Evolutionary conservation across 2,329 filamentous ascomycete genomes (phyloP).

Genomic region (Exophiala calicioides): DNA sequence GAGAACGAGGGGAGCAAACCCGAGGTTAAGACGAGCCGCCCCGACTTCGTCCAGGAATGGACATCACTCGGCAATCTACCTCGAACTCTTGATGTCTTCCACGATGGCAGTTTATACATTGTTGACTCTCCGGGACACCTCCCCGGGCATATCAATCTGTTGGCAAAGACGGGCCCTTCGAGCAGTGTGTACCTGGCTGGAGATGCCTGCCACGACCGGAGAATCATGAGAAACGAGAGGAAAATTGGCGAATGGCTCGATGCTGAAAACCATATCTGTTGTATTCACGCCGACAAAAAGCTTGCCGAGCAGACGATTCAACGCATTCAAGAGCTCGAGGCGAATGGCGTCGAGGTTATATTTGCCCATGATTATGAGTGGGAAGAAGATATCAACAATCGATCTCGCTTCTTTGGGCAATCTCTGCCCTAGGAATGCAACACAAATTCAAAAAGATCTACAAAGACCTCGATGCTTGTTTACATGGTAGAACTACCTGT

Average conservation of each 20-base stretch:
- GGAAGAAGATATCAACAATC: constrained; percentile 27
- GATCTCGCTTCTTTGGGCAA: constrained; percentile 22
- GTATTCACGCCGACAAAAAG: constrained; percentile 35
- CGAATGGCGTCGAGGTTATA: constrained; percentile 33
- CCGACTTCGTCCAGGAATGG: constrained; percentile 31
- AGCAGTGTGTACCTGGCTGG: constrained; percentile 36
- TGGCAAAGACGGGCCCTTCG: constrained; percentile 23
- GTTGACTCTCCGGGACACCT: constrained; percentile 37
- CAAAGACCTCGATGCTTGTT: too few relatives aligned
- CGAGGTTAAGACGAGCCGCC: background rate
- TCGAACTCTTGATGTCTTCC: constrained; percentile 34
- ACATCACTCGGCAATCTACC: constrained; percentile 21
- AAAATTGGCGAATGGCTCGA: constrained; percentile 35
- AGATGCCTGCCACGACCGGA: constrained; percentile 37
- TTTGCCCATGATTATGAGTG: constrained; percentile 37
- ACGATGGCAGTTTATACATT: constrained; percentile 35
- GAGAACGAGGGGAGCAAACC: constrained; percentile 12
- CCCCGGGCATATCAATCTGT: constrained; percentile 37
- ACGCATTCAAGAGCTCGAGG: constrained; percentile 28
- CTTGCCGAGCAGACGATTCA: constrained; percentile 32
- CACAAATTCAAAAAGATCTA: too few relatives aligned
- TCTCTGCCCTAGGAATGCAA: too few relatives aligned
- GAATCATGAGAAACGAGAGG: constrained; percentile 35
- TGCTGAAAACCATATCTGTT: constrained; percentile 30
- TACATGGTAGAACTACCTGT: too few relatives aligned